Evolutionary conservation across 345 rosid genomes (phyloP), one percentile per base, ranked within the genome.

Genomic region (Angophora floribunda): DNA sequence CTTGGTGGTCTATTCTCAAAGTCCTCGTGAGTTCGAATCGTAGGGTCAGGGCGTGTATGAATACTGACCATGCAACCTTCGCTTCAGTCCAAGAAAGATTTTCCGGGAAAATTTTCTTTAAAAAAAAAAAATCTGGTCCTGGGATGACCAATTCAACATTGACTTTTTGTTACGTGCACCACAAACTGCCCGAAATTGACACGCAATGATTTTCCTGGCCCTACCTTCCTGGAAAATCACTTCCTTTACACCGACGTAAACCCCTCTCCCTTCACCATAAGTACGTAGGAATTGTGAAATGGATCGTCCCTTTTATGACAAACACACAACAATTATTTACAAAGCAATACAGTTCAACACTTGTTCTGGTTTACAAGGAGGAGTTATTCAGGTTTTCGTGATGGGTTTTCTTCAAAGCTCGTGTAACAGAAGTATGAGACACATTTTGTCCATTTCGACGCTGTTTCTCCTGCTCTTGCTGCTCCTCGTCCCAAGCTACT

Each of bases 31-130:
- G n/a, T 61, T 28, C 16, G 32, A 0, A 6, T 61, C 70, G 36
- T 28, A 61, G 32, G 0, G 0, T 13, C 70, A 10, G 14, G 15
- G 65, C 0, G 65, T 0, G 65, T 0, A 26, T 26, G 65, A 26
- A 28, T 24, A 26, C 30, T 11, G 65, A 59, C 30, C 67, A 28
- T 61, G 0, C 16, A 61, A 7, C 6, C 70, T 28, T 61, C 70
- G 70, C 70, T 61, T 12, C 70, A 28, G 32, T 61, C 4, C 70
- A 13, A 28, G 4, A 28, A 3, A 61, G 16, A 61, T 36, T 13
- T 61, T 61, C 0, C 0, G 6, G 30, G 15, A 61, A 28, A 0
- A 61, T 0, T 26, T 61, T 11, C 41, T 36, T 36, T 36, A 36
- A 13, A 61, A 61, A 28, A 61, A 26, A 28, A 11, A 0, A 28